Evolutionary conservation across 208 protist species (phyloP), one percentile per base, ranked within the genome.

Genomic region (Leishmania amazonensis): DNA sequence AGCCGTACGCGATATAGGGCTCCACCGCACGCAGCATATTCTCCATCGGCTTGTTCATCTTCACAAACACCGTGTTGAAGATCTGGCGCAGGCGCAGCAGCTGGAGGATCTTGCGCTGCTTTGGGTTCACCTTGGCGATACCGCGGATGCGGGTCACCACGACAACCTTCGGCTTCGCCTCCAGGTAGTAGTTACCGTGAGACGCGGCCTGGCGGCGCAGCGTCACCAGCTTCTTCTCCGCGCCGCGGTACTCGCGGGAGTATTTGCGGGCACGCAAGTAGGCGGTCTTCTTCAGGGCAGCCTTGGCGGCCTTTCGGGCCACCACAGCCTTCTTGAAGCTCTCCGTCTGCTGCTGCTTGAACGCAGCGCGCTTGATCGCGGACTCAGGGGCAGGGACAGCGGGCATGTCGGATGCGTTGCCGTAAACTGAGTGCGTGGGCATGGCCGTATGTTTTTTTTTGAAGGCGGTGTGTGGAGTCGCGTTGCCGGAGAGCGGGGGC

Each of bases 11-110:
- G 81, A 99, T 95, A 97, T 99, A 99, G 77, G 99, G 99, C 93
- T 99, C 98, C 75, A 99, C 98, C 17, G 98, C 84, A 80, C 96
- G 95, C 54, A 99, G 96, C 99, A 99, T 99, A 88, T 99, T 99
- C 85, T 99, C 91, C 57, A 99, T 99, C 65, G 99, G 98, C 93
- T 99, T 99, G 98, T 99, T 99, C 47, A 99, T 75, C 82, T 97
- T 97, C 83, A 99, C 93, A 87, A 99, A 99, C 70, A 99, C 98
- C 75, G 95, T 99, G 93, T 99, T 99, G 98, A 99, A 96, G 95
- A 99, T 99, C 95, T 99, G 99, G 78, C 97, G 91, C 40, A 99
- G 98, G 87, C 99, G 97, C 80, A 99, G 92, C 21, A 99, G 95
- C 92, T 99, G 96, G 13, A 99, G 94, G 89, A 99, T 99, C 96